Conservation (phyloP, 2,329 filamentous ascomycete genomes). For the Cladosporium austrohemisphaericum region DNA sequence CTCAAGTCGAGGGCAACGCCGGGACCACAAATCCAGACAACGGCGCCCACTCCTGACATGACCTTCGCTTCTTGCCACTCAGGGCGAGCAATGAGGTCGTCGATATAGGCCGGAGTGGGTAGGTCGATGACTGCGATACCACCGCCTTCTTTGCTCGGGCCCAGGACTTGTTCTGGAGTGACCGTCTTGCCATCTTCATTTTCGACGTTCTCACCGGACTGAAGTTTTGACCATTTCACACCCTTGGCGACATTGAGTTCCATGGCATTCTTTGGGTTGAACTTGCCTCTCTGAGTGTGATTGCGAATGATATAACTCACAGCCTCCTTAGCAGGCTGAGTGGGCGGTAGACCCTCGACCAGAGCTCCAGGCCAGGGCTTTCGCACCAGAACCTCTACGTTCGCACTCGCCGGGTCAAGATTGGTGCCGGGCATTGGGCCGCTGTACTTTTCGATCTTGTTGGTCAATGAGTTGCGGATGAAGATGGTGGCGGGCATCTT, state of each 20-base stretch:
- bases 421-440: conserved; percentile 60
- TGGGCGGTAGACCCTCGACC: conserved; percentile 63
- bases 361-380: conserved; percentile 73
- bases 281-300: conserved; percentile 74
- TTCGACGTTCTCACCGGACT: conserved; percentile 59
- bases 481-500: conserved; percentile 68
- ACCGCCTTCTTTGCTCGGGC: conserved; percentile 59
- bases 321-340: conserved; percentile 61
- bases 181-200: conserved; percentile 64
- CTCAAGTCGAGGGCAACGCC: conserved; percentile 60
- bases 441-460: conserved; percentile 64
- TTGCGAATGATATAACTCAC: conserved; percentile 84
- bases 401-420: conserved; percentile 45
- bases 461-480: conserved; percentile 57
- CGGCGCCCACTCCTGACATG: conserved; percentile 62
- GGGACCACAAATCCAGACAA: conserved; percentile 79
- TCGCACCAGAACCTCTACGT: conserved; percentile 69
- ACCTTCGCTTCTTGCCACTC: conserved; percentile 67
- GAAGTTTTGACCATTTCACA: conserved; percentile 57
- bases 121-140: conserved; percentile 80
- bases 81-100: conserved; percentile 62
- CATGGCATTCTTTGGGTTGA: conserved; percentile 63
- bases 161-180: conserved; percentile 84
- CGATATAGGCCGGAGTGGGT: conserved; percentile 66
- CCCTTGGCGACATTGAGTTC: conserved; percentile 61